These are phyloP conservation scores for Botrytis squamosa DNA, from an alignment of 2,329 filamentous ascomycete genomes.

Conservation along the genomic window DNA sequence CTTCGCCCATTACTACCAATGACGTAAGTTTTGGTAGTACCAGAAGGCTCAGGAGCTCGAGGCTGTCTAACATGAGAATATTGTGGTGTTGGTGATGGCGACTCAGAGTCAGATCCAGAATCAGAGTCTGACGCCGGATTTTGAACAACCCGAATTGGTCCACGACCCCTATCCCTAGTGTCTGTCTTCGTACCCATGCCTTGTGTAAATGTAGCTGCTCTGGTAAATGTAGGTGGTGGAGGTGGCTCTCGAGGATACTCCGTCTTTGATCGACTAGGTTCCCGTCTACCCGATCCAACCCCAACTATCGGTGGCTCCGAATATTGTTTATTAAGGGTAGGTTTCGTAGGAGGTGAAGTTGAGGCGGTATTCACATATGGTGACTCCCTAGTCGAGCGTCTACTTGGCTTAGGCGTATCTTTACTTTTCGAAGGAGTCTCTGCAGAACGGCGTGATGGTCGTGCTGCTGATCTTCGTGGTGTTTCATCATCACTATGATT, in stretches of 20 bases:
- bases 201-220: constrained; percentile 35
- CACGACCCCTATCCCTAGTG: constrained; percentile 27
- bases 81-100: constrained; percentile 16
- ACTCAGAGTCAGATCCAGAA: constrained; percentile 16
- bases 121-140: constrained; percentile 7
- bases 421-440: constrained; percentile 28
- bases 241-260: constrained; percentile 32
- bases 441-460: constrained; percentile 33
- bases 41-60: constrained; percentile 26
- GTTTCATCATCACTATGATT: constrained; percentile 35
- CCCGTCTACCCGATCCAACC: constrained; percentile 26
- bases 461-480: constrained; percentile 35
- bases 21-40: constrained; percentile 27
- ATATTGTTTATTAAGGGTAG: constrained; percentile 33
- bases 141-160: constrained; percentile 29
- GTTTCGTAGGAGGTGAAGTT: constrained; percentile 28
- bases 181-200: constrained; percentile 9
- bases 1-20: constrained; percentile 31
- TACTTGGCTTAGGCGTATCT: constrained; percentile 25
- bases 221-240: constrained; percentile 30
- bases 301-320: constrained; percentile 34
- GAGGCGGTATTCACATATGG: constrained; percentile 35
- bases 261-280: constrained; percentile 37
- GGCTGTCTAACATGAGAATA: constrained; percentile 19
- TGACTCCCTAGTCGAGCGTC: constrained; percentile 11